Base-by-base conservation (phyloP, 768 basidiomycete genomes). In the Russula vinacea region DNA sequence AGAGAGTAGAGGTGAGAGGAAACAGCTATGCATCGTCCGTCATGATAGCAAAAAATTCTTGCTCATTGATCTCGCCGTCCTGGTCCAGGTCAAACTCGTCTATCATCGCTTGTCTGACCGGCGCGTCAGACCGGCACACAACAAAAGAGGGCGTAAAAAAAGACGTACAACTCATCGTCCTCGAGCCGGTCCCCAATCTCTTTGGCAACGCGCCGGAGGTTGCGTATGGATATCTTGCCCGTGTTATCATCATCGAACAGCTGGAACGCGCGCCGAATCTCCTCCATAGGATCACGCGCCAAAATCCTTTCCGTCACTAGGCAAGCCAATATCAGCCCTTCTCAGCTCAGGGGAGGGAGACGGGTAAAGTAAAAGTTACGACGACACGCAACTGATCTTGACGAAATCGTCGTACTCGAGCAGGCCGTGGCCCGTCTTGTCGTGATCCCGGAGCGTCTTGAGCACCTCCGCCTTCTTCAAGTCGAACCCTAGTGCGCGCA, bases 71-170 rank as follows among this genome's bases (percentile, higher is more conserved):
- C 78, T 96, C 96, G 33, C 95, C 94, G 69, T 99, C 97, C 74
- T 94, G 89, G 78, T 99, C 97, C 29, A 99, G 85, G 76, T 99
- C 97, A 73, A 99, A 99, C 77, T 99, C 97, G 71, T 99, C 97
- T 72, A 99, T 99, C 97, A 99, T 99, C 26, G 97, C 97, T 86
- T 98, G 94, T 69, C 96, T 98, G 70, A 58, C n/a, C 49, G 47
- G 50, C 42, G 45, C 8, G 5, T 57, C n/a, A 56, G 55, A 14
- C 8, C 29, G 37, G 1, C 33, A 65, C 54, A 44, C 4, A 24
- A 50, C 7, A 3, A 64, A 58, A 42, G 50, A 45, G 68, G 68
- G 58, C 58, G 51, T 39, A 42, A 65, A 60, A 29, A 17, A 60
- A 29, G 16, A 86, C 94, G 75, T 74, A 98, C 95, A 98, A 79